phyloP scores from a whole-genome alignment of 345 rosid species.

The sweet orange (Citrus sinensis) region DVS_A1.0 CM039168.1:28422501-28423000 shows the following conservation, averaged over 20 bases:
- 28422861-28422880: not conserved
- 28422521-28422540: not conserved
- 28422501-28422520: too few relatives aligned
- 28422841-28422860: not conserved
- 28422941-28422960: not conserved
- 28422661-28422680: constrained; percentile 1
- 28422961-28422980: not conserved
- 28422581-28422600: constrained; percentile 6
- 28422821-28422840: not conserved
- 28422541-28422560: not conserved
- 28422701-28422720: not conserved
- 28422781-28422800: not conserved
- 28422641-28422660: not conserved
- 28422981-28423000: not conserved
- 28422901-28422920: not conserved
- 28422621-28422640: not conserved
- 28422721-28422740: not conserved
- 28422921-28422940: not conserved
- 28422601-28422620: constrained; percentile 2
- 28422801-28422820: too few relatives aligned
- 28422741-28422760: constrained; percentile 16
- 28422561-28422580: not conserved
- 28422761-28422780: not conserved
- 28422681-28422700: constrained; percentile 8
- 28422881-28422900: not conserved